These are phyloP conservation scores for Sphaerulina musiva DNA, from an alignment of 2,329 filamentous ascomycete species.

Conservation along the genomic window DNA sequence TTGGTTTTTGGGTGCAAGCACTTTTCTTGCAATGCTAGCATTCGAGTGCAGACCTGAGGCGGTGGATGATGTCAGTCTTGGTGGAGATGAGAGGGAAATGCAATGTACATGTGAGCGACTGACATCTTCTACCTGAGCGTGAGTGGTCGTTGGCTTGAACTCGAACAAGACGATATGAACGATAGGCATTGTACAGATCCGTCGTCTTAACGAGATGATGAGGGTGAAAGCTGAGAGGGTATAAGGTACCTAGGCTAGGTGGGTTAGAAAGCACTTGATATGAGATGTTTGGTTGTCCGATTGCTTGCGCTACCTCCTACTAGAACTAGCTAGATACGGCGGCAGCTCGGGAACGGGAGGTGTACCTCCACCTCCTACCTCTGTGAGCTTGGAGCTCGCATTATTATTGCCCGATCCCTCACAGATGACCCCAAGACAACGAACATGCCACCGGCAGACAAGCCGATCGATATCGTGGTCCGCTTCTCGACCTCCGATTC, in stretches of 20 bases:
- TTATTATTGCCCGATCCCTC: neutral
- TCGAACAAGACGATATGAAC: conserved; percentile 64
- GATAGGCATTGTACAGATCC: conserved; percentile 48
- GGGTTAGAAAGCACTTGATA: neutral
- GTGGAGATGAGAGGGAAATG: neutral
- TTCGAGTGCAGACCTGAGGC: conserved; percentile 48
- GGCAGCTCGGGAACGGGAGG: neutral
- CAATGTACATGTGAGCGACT: conserved; percentile 21
- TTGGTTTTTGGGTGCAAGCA: conserved; percentile 56
- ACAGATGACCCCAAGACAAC: neutral
- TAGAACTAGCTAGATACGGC: too few species aligned
- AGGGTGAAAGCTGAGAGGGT: neutral
- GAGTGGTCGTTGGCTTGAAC: conserved; percentile 50
- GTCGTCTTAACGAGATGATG: neutral
- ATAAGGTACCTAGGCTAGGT: too few species aligned
- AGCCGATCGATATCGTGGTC: conserved; percentile 64
- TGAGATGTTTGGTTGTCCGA: too few species aligned
- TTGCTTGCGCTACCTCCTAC: too few species aligned
- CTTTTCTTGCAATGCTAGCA: conserved; percentile 51
- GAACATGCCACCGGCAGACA: neutral
- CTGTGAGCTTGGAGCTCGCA: too few species aligned
- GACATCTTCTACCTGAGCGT: conserved; percentile 52
- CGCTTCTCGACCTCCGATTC: conserved; percentile 83
- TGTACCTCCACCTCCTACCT: too few species aligned
- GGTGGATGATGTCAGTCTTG: conserved; percentile 3